Percentiles rank a stretch among this genome's conserved stretches.
phyloP scores from a whole-genome alignment of 2,329 filamentous ascomycete species.

The Epicoccum nigrum region DNA sequence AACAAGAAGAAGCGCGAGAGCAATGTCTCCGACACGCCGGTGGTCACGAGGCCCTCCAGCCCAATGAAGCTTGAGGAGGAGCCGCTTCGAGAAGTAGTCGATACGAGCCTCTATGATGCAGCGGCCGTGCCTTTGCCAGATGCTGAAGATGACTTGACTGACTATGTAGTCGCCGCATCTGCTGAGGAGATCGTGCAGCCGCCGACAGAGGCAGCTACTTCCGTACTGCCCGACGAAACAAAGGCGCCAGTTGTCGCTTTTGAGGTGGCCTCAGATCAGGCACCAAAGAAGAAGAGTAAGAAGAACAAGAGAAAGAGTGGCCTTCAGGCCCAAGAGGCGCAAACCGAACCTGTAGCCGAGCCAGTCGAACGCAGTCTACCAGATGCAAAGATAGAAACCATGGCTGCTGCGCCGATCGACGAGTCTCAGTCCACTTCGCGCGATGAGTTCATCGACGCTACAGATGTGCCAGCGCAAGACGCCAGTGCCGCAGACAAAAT shows the following conservation, averaged over 20 bases:
- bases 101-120: not conserved
- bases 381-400: not conserved
- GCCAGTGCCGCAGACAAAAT: not conserved
- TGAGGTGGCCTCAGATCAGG: slow-evolving; percentile 18
- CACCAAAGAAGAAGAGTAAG: slow-evolving; percentile 28
- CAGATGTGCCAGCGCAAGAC: not conserved
- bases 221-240: not conserved
- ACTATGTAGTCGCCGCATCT: not conserved
- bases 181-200: not conserved
- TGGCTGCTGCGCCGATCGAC: not conserved
- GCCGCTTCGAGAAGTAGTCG: not conserved
- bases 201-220: not conserved
- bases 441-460: not conserved
- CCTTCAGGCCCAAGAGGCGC: slow-evolving; percentile 13
- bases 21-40: slow-evolving; percentile 8
- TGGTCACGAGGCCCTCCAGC: slow-evolving; percentile 11
- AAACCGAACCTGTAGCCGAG: slow-evolving; percentile 3
- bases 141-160: not conserved
- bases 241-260: not conserved
- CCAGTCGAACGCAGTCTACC: not conserved
- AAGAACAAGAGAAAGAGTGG: slow-evolving; percentile 29
- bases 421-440: not conserved
- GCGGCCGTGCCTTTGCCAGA: not conserved
- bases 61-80: slow-evolving; percentile 10
- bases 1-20: slow-evolving; percentile 35